Percentiles rank a stretch among this genome's conserved stretches.
These are phyloP conservation scores for Heritiera fomes DNA, from an alignment of 345 rosid genomes.

Conservation along the genomic window DNA sequence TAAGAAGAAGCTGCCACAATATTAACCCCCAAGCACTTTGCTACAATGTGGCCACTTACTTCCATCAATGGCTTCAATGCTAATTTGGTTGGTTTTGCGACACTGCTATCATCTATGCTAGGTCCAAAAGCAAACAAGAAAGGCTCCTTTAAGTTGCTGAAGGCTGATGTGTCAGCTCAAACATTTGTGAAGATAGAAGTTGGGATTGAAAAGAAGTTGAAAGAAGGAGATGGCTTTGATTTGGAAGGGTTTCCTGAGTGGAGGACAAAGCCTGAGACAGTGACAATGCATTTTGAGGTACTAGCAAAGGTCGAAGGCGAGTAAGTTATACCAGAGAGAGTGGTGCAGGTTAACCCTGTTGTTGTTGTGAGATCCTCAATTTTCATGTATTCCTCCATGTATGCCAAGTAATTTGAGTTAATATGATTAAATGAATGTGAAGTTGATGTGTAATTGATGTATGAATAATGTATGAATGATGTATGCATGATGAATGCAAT, in stretches of 20 bases:
- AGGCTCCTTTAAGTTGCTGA: slow-evolving; percentile 75
- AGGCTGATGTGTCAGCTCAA: slow-evolving; percentile 59
- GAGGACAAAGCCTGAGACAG: slow-evolving; percentile 78
- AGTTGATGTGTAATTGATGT: too few relatives aligned
- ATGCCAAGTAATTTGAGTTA: too few relatives aligned
- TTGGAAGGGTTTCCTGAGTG: slow-evolving; percentile 60
- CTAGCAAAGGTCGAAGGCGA: slow-evolving; percentile 85
- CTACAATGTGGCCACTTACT: slow-evolving; percentile 88
- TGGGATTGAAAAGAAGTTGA: slow-evolving; percentile 81
- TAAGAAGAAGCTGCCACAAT: slow-evolving; percentile 46
- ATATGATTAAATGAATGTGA: too few relatives aligned
- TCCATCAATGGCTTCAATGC: slow-evolving; percentile 77
- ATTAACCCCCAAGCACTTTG: slow-evolving; percentile 67
- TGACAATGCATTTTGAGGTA: slow-evolving; percentile 86
- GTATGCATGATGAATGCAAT: too few relatives aligned
- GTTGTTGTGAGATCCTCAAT: too few relatives aligned
- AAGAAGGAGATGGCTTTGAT: slow-evolving; percentile 40
- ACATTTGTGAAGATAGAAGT: slow-evolving; percentile 85
- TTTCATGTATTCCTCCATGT: too few relatives aligned
- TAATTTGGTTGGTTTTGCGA: slow-evolving; percentile 75
- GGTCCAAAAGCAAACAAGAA: slow-evolving; percentile 65
- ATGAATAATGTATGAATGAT: too few relatives aligned
- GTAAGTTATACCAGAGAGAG: slow-evolving; percentile 67
- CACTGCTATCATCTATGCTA: slow-evolving; percentile 65
- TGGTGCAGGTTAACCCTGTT: slow-evolving; percentile 65